Evolutionary conservation across 441 rosid genomes (phyloP).

Genomic region (Populus hybrid): DNA sequence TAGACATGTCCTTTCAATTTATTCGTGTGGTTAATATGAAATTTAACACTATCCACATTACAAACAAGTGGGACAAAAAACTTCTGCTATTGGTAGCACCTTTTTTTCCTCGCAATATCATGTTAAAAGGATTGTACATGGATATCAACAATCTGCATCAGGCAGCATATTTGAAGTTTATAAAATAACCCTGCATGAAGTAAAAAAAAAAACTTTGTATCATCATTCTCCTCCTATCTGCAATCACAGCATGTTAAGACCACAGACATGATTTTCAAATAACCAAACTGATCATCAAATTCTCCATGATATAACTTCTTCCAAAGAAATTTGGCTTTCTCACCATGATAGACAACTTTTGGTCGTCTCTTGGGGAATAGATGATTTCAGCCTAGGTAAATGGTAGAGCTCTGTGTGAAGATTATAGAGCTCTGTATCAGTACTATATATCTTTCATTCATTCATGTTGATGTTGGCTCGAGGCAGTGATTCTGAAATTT

Average conservation of each 20-base stretch:
- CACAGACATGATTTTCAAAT: not conserved
- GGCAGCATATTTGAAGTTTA: not conserved
- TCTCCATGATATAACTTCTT: not conserved
- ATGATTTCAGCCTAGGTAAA: not conserved
- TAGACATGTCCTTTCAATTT: conserved; percentile 10
- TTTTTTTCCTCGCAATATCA: not conserved
- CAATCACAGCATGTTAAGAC: not conserved
- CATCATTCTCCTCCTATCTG: not conserved
- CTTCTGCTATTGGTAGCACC: not conserved
- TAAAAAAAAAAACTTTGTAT: too few species aligned
- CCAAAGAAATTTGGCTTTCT: not conserved
- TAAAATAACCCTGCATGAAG: too few species aligned
- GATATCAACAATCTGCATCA: not conserved
- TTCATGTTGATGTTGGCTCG: too few species aligned
- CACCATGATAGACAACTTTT: not conserved
- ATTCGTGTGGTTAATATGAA: not conserved
- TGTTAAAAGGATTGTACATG: not conserved
- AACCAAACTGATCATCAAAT: not conserved
- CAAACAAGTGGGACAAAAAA: not conserved
- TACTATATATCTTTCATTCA: too few species aligned
- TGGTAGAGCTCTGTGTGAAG: not conserved
- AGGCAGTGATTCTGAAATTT: too few species aligned
- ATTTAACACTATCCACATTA: not conserved
- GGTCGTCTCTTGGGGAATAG: not conserved
- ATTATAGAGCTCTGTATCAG: too few species aligned